Evolutionary conservation across 176 grass and related monocot genomes (phyloP), one percentile per base, ranked within the genome.

Genomic region (Carex kokanica): DNA sequence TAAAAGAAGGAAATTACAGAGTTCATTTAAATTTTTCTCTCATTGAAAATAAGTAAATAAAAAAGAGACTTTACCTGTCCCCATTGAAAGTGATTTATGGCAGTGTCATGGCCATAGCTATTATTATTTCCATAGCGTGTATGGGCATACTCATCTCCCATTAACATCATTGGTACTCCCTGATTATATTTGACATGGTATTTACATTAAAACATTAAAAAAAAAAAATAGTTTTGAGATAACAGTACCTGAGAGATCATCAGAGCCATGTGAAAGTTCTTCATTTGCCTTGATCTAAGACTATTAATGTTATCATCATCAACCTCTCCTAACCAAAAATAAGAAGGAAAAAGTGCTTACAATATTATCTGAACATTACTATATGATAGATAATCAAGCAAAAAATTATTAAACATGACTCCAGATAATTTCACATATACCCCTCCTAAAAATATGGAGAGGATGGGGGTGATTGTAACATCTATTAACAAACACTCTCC

Each of bases 41-140:
- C 21, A 34, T 47, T 6, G n/a, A 23, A 66, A 82, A 67, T 68
- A 31, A 82, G 40, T 52, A 68, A 67, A 68, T 52, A 65, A 51
- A 82, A 54, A 14, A 24, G 59, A 43, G 15, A 62, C 34, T 68
- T 38, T 79, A 95, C 96, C 93, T 93, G 89, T 60, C 75, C 86
- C 96, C 96, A 99, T 20, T 99, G 96, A 60, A 95, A 99, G 93
- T 99, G 83, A 80, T 95, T 99, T 71, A 99, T 91, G 80, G 75
- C 53, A 86, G 91, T 99, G 81, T 99, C 96, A 90, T 99, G 96
- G n/a, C 96, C 96, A 83, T 99, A 99, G 24, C 93, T 95, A 85
- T 99, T 99, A 86, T 99, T 99, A 81, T 99, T 99, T 88, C 96
- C 96, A 89, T 90, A 90, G 73, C 89, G 96, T 68, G 96, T 95